Evolutionary conservation across 169 alveolate genomes (phyloP).

Genomic region (Plasmodium berghei): DNA sequence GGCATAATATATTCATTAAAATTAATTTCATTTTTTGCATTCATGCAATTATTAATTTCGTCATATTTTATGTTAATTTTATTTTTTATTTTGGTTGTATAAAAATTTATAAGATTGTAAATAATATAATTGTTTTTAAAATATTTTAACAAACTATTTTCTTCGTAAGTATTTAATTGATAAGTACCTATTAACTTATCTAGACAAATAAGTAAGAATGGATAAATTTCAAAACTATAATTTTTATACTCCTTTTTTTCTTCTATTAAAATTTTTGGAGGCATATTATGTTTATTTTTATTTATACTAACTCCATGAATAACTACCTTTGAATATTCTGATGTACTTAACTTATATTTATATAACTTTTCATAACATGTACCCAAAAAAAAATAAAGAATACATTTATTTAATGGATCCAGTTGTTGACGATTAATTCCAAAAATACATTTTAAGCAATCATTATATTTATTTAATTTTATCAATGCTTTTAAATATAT

Average conservation of each 20-base stretch:
- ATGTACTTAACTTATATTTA: conserved; percentile 17
- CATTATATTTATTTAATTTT: conserved; percentile 30
- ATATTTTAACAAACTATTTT: conserved; percentile 6
- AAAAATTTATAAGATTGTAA: conserved; percentile 19
- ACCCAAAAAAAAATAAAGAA: conserved; percentile 11
- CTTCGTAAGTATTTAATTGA: conserved; percentile 38
- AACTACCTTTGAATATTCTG: conserved; percentile 41
- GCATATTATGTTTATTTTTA: not conserved
- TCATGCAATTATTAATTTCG: no score
- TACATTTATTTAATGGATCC: not conserved
- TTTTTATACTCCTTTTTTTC: conserved; percentile 1
- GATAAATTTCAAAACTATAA: conserved; percentile 1
- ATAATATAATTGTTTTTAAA: conserved; percentile 9
- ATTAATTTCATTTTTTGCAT: conserved; percentile 6
- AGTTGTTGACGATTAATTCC: not conserved
- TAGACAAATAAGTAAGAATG: conserved; percentile 38
- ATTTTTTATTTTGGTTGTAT: conserved; percentile 11
- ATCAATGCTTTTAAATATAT: conserved; percentile 25
- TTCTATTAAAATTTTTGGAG: not conserved
- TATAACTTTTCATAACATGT: conserved; percentile 29
- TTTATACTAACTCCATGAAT: conserved; percentile 8
- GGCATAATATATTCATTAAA: not conserved
- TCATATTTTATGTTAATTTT: not conserved
- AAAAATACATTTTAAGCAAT: conserved; percentile 26
- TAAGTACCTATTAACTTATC: conserved; percentile 49